Base-by-base conservation (phyloP, 1,139 yeast genomes). In the Blastobotrys indianensis region DNA sequence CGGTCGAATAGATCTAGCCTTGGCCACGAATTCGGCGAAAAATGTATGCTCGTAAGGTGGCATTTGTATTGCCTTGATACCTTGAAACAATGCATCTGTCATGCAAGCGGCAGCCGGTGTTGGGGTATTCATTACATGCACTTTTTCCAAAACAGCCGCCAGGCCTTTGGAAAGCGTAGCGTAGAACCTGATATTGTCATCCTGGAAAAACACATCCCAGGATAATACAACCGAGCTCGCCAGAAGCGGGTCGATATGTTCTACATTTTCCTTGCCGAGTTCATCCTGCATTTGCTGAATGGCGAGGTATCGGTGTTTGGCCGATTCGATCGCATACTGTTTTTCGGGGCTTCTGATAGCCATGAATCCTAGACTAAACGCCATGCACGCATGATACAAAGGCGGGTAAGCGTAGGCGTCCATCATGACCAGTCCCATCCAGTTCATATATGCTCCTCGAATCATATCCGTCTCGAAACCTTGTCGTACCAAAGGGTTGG, bases 31-130 rank as follows among this genome's bases (percentile, higher is more conserved):
- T 49, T 69, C 74, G 4, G 39, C 44, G 41, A 69, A 57, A 44
- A 68, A 67, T 2, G 55, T 46, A 2, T 64, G 54, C 41, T 61
- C 61, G 52, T 68, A 69, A 2, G 66, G 59, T 0, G 73, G 74
- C 44, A 64, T 54, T 44, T 65, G 63, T 13, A 69, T 61, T 9
- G 66, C 55, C 32, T 68, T 56, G 44, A 61, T 58, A 25, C 60
- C 56, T 46, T 62, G 64, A 42, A 60, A 52, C 7, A 60, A 51
- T 7, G 64, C 59, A 32, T 61, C 62, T 6, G 57, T 51, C 58
- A 59, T 57, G 46, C 63, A 60, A 6, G 57, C 46, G 8, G 63
- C 56, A n/a, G 60, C 56, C 9, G 60, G 60, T 6, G 62, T 57
- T 28, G 54, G 54, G 8, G 54, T 40, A n/a, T 57, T 48, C 23